phyloP scores from a whole-genome alignment of 495 filamentous ascomycete species.

The Lasiosphaeria miniovina region DNA sequence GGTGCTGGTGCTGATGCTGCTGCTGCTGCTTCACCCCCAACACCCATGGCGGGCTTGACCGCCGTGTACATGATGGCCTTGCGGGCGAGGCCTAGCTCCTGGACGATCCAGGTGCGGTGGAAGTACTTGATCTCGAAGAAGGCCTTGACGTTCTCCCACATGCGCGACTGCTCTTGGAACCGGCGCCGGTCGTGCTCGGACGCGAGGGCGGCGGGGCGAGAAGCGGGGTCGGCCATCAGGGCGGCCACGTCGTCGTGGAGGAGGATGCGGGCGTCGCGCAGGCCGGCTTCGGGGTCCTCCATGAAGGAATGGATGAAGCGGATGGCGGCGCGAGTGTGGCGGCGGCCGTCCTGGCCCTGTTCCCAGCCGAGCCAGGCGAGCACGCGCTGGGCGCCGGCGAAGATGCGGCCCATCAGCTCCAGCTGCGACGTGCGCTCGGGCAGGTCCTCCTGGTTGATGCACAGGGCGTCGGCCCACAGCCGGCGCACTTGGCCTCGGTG shows the following conservation, averaged over 20 bases:
- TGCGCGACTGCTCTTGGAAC: slow-evolving; percentile 14
- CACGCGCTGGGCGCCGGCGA: slow-evolving; percentile 20
- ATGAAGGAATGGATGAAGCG: slow-evolving; percentile 20
- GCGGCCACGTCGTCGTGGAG: slow-evolving; percentile 5
- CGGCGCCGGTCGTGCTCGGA: slow-evolving; percentile 11
- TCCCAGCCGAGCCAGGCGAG: slow-evolving; percentile 30
- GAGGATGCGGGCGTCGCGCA: slow-evolving; percentile 15
- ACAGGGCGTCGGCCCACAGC: slow-evolving; percentile 38
- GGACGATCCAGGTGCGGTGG: slow-evolving; percentile 26
- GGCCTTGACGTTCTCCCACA: slow-evolving; percentile 16
- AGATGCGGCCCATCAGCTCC: slow-evolving; percentile 37
- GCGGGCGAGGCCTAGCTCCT: slow-evolving; percentile 23
- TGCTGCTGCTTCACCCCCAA: background rate
- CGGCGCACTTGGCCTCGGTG: slow-evolving; percentile 6
- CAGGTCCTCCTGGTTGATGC: slow-evolving; percentile 35
- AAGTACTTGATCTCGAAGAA: slow-evolving; percentile 23
- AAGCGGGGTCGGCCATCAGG: background rate
- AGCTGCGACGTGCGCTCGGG: slow-evolving; percentile 34
- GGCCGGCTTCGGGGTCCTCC: slow-evolving; percentile 13
- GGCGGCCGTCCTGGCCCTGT: slow-evolving; percentile 13
- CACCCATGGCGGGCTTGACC: slow-evolving; percentile 5
- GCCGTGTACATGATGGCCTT: slow-evolving; percentile 17
- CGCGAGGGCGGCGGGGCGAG: slow-evolving; percentile 3
- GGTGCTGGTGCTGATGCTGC: no score
- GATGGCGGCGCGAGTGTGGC: slow-evolving; percentile 11